phyloP scores from a whole-genome alignment of 164 flowering plant species.

The Santalum album region DNA sequence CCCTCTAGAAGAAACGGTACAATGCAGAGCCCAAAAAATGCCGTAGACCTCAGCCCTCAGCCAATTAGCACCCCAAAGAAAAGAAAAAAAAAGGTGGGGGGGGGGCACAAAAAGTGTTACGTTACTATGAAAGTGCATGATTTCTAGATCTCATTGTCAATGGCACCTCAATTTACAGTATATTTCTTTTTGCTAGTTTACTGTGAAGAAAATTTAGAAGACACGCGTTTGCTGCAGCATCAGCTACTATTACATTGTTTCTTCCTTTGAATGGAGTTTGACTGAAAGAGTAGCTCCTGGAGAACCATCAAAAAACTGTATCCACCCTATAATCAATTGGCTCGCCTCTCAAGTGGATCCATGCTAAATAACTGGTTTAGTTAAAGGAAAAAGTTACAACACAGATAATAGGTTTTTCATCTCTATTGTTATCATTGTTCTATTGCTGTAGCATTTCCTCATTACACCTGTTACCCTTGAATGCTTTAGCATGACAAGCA shows the following conservation, averaged over 20 bases:
- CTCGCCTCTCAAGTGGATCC: conserved; percentile 32
- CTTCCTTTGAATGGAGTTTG: conserved; percentile 48
- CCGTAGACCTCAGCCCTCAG: no score
- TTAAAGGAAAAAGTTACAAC: conserved; percentile 3
- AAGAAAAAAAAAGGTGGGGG: no score
- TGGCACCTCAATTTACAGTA: no score
- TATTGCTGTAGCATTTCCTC: no score
- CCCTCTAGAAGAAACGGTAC: conserved; percentile 26
- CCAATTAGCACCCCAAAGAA: no score
- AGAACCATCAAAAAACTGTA: conserved; percentile 61
- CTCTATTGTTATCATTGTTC: no score
- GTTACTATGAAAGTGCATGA: no score
- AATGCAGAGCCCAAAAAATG: background rate
- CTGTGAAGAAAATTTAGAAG: background rate
- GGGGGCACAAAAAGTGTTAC: background rate
- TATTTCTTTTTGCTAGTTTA: no score
- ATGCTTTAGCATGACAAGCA: no score
- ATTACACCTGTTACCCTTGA: no score
- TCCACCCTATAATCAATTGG: conserved; percentile 64
- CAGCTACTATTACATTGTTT: conserved; percentile 37
- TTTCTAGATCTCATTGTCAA: no score
- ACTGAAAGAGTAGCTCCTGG: conserved; percentile 62
- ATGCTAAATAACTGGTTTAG: conserved; percentile 40
- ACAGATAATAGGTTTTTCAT: background rate
- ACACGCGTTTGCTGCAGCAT: conserved; percentile 39